A percentile compares a stretch with the other conserved stretches of the same genome.
These are phyloP conservation scores for Cryptococcus wingfieldii DNA, from an alignment of 1,284 basidiomycete species.

Conservation along the genomic window DNA sequence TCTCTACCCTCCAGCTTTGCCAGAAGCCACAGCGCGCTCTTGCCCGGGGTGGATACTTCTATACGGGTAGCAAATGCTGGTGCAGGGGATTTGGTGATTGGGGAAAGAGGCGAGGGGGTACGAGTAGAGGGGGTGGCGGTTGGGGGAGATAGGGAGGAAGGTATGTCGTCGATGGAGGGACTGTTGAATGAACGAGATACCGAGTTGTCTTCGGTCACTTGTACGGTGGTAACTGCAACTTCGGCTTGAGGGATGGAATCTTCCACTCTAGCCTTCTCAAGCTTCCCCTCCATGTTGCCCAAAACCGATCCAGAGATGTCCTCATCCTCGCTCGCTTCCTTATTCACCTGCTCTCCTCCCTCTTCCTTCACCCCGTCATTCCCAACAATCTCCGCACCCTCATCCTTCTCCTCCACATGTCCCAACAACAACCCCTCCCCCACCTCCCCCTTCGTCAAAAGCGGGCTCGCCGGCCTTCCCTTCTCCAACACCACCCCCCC, in stretches of 20 bases:
- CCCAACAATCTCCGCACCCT: not conserved
- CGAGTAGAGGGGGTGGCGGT: too few relatives aligned
- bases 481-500: not conserved
- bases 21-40: conserved; percentile 6
- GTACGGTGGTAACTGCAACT: too few relatives aligned
- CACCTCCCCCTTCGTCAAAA: conserved; percentile 5
- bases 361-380: not conserved
- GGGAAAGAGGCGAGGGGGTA: too few relatives aligned
- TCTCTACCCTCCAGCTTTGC: conserved; percentile 11
- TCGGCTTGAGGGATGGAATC: too few relatives aligned
- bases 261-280: not conserved
- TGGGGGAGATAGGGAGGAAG: too few relatives aligned
- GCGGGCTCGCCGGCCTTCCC: conserved; percentile 9
- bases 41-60: conserved; percentile 8
- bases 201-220: not conserved
- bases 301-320: not conserved
- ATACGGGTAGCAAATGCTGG: conserved; percentile 8
- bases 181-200: not conserved
- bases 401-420: not conserved
- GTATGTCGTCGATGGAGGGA: not conserved
- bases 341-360: conserved; percentile 5
- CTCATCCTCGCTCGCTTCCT: not conserved
- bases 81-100: not conserved
- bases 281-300: not conserved
- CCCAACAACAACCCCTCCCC: not conserved